Evolutionary conservation across 2,329 filamentous ascomycete species (phyloP).

Genomic region (Aureobasidium sp.): DNA sequence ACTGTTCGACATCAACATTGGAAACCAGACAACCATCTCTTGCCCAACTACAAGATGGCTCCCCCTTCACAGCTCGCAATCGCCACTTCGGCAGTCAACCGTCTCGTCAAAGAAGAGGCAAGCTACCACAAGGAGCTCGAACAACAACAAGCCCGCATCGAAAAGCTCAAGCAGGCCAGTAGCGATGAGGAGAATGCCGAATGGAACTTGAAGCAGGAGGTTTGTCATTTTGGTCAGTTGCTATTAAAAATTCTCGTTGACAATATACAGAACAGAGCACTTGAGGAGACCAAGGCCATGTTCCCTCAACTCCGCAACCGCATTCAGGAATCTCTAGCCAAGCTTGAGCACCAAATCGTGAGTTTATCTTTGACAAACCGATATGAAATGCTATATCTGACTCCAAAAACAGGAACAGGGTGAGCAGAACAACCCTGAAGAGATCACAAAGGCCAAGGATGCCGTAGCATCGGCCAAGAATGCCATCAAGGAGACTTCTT

Average conservation of each 20-base stretch:
- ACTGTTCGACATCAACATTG: constrained; percentile 5
- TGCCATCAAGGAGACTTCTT: constrained; percentile 30
- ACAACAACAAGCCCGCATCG: constrained; percentile 63
- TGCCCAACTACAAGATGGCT: constrained; percentile 48
- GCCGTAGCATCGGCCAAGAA: constrained; percentile 33
- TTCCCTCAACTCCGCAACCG: constrained; percentile 63
- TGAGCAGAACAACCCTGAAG: constrained; percentile 30
- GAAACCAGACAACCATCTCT: not conserved
- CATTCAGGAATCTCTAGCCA: constrained; percentile 61
- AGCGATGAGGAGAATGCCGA: constrained; percentile 63
- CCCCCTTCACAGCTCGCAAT: constrained; percentile 69
- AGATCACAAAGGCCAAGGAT: constrained; percentile 38
- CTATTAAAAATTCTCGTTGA: not conserved
- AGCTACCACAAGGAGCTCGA: constrained; percentile 82
- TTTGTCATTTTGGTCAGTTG: constrained; percentile 33
- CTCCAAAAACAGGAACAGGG: constrained; percentile 28
- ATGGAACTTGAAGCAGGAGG: constrained; percentile 79
- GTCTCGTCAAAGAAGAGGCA: constrained; percentile 82
- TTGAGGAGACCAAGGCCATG: constrained; percentile 81
- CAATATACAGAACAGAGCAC: constrained; percentile 57
- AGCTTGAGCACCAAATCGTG: constrained; percentile 69
- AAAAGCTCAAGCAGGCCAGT: constrained; percentile 48
- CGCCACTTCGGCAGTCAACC: constrained; percentile 66
- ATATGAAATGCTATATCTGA: constrained; percentile 12
- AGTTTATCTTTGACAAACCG: constrained; percentile 14